Evolutionary conservation across 768 basidiomycete species (phyloP), one percentile per base, ranked within the genome.

Genomic region (Auricularia cornea): DNA sequence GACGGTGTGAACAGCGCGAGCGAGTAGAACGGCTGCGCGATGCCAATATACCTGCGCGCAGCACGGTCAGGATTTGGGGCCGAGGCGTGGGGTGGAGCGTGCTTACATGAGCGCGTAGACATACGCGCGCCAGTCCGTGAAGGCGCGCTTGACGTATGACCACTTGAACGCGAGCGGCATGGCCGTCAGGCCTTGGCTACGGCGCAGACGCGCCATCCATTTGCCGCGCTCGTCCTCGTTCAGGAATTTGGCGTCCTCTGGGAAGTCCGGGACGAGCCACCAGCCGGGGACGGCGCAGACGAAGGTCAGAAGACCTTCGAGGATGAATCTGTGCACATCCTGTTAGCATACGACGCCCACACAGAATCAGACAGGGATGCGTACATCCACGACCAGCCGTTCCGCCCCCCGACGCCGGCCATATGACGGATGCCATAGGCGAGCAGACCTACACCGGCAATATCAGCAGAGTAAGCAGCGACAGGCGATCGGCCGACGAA

Each of bases 231-330:
- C 77, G 29, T 70, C 62, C 2, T 71, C 70, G 2, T 72, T 75
- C 29, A 80, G 69, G 70, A 78, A 74, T 35, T 69, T 72, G 35
- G 67, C 54, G 12, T 76, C 72, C n/a, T 76, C 76, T 3, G 79
- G 79, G 71, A 76, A 79, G 68, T 80, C 78, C 60, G 74, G 72
- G 23, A 80, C 73, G 32, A 70, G 63, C 70, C 70, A 70, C 29
- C 54, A 66, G 10, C 65, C 65, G 16, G 67, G 68, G 8, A 70
- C 20, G 30, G 48, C 59, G 32, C 44, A 69, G 16, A 73, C 59
- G 60, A 75, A 75, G 16, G 75, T 83, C 44, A 78, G 66, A 32
- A 72, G 67, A 6, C 75, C 70, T 61, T 70, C 68, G 59, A 70
- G 59, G 66, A 72, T 68, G 65, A 68, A 65, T 57, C 32, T 16